Evolutionary conservation across 805 yeast genomes (phyloP).

Genomic region (Metschnikowia koreensis): DNA sequence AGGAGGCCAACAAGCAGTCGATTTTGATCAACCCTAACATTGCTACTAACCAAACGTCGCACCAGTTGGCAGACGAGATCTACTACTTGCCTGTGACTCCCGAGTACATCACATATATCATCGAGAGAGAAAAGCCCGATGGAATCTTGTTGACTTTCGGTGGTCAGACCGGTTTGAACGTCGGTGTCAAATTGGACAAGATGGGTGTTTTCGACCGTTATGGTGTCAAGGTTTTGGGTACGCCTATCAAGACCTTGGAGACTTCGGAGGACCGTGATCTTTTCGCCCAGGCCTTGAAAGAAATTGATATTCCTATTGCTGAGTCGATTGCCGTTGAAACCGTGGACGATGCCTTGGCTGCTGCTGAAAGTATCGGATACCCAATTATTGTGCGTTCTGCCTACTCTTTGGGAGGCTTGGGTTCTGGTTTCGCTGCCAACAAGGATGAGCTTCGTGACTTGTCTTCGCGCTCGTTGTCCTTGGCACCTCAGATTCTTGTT

Average conservation of each 20-base stretch:
- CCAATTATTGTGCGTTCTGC: constrained; percentile 98
- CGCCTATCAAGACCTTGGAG: constrained; percentile 93
- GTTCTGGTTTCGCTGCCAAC: constrained; percentile 93
- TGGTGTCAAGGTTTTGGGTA: constrained; percentile 92
- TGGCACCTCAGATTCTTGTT: constrained; percentile 93
- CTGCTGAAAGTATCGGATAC: constrained; percentile 85
- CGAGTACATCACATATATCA: constrained; percentile 91
- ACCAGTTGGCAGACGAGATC: constrained; percentile 90
- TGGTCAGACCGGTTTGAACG: constrained; percentile 96
- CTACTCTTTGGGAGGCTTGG: constrained; percentile 94
- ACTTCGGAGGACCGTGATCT: constrained; percentile 97
- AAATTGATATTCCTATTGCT: constrained; percentile 94
- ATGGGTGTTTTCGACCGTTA: constrained; percentile 91
- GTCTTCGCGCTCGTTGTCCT: constrained; percentile 82
- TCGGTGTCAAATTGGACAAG: constrained; percentile 91
- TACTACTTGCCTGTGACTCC: constrained; percentile 96
- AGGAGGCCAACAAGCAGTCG: constrained; percentile 82
- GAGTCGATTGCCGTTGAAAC: constrained; percentile 94
- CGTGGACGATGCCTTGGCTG: constrained; percentile 88
- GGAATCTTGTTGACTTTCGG: constrained; percentile 96
- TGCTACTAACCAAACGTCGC: constrained; percentile 96
- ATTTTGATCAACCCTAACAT: constrained; percentile 92
- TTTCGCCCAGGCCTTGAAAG: constrained; percentile 92
- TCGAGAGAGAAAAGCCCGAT: constrained; percentile 95
- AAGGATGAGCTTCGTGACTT: constrained; percentile 79